Evolutionary conservation across 1,284 basidiomycete species (phyloP).

Genomic region (Anthracocystis panici-leucophaei): DNA sequence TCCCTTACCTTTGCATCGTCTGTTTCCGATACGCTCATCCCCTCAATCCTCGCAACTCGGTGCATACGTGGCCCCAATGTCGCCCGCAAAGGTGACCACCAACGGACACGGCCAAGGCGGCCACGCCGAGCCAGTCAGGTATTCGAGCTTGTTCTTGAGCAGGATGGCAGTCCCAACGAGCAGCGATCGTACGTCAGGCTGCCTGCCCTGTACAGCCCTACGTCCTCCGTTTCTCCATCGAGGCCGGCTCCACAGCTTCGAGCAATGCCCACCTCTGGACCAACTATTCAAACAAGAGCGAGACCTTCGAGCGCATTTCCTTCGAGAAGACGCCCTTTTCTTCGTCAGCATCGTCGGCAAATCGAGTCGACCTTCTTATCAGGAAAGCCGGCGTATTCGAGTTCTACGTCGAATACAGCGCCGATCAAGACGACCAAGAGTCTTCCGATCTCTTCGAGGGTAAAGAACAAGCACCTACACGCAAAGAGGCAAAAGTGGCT

Average conservation of each 20-base stretch:
- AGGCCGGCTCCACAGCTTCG: slow-evolving; percentile 56
- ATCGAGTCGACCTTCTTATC: slow-evolving; percentile 55
- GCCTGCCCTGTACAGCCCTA: slow-evolving; percentile 58
- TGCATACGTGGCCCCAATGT: slow-evolving; percentile 20
- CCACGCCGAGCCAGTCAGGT: slow-evolving; percentile 41
- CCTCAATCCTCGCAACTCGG: slow-evolving; percentile 7
- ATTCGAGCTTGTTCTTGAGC: slow-evolving; percentile 55
- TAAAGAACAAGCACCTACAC: slow-evolving; percentile 12
- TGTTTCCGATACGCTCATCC: not conserved
- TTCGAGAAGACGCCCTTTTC: slow-evolving; percentile 74
- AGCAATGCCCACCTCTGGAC: slow-evolving; percentile 55
- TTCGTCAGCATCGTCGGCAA: slow-evolving; percentile 27
- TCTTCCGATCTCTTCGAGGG: slow-evolving; percentile 24
- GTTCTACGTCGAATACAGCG: slow-evolving; percentile 63
- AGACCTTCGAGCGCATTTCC: slow-evolving; percentile 78
- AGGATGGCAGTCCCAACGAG: slow-evolving; percentile 60
- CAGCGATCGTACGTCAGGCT: slow-evolving; percentile 59
- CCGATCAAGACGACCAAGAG: slow-evolving; percentile 25
- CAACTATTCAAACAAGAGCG: slow-evolving; percentile 73
- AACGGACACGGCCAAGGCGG: slow-evolving; percentile 23
- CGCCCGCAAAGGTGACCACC: slow-evolving; percentile 27
- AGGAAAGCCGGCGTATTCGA: slow-evolving; percentile 59
- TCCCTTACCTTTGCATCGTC: not conserved
- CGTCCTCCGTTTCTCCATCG: slow-evolving; percentile 59
- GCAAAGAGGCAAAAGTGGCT: slow-evolving; percentile 54